Percentiles rank a stretch among this genome's conserved stretches.
Conservation (phyloP, 2,329 filamentous ascomycete genomes). For the Chaetomium strumarium region DNA sequence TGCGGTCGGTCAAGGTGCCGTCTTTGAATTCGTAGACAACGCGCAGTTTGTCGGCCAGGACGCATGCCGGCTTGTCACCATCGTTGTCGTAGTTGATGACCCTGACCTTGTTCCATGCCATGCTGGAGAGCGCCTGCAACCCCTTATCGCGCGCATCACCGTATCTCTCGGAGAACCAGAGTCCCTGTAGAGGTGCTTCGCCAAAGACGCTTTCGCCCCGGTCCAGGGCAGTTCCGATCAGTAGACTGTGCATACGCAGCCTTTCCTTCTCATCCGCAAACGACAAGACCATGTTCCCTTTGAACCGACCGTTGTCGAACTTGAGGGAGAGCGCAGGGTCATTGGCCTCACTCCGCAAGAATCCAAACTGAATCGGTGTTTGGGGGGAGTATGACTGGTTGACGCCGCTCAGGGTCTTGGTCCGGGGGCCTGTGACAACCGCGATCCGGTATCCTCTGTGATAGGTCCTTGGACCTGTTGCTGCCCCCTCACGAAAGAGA, state of each 20-base stretch:
- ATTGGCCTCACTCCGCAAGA: slow-evolving; percentile 65
- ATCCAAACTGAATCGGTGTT: slow-evolving; percentile 69
- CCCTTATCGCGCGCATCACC: slow-evolving; percentile 40
- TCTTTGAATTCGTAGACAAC: slow-evolving; percentile 70
- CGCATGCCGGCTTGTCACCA: slow-evolving; percentile 55
- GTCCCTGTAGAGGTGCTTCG: slow-evolving; percentile 60
- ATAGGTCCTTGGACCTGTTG: slow-evolving; percentile 63
- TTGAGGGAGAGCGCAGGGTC: slow-evolving; percentile 65
- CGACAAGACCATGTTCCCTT: slow-evolving; percentile 68
- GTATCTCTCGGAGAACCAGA: slow-evolving; percentile 54
- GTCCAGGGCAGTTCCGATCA: slow-evolving; percentile 66
- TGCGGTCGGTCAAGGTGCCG: slow-evolving; percentile 73
- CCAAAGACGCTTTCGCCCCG: slow-evolving; percentile 64
- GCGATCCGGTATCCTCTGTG: slow-evolving; percentile 77
- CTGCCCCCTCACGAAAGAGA: slow-evolving; percentile 60
- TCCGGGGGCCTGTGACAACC: slow-evolving; percentile 69
- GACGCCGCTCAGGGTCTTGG: slow-evolving; percentile 70
- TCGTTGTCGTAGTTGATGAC: slow-evolving; percentile 68
- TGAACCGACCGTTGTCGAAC: slow-evolving; percentile 58
- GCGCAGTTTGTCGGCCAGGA: slow-evolving; percentile 70
- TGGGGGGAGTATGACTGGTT: slow-evolving; percentile 62
- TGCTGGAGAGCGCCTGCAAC: slow-evolving; percentile 43
- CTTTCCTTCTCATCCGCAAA: slow-evolving; percentile 71
- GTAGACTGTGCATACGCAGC: slow-evolving; percentile 62
- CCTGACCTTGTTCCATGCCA: slow-evolving; percentile 61